Evolutionary conservation across 768 basidiomycete genomes (phyloP).

Genomic region (Saitozyma sp.): DNA sequence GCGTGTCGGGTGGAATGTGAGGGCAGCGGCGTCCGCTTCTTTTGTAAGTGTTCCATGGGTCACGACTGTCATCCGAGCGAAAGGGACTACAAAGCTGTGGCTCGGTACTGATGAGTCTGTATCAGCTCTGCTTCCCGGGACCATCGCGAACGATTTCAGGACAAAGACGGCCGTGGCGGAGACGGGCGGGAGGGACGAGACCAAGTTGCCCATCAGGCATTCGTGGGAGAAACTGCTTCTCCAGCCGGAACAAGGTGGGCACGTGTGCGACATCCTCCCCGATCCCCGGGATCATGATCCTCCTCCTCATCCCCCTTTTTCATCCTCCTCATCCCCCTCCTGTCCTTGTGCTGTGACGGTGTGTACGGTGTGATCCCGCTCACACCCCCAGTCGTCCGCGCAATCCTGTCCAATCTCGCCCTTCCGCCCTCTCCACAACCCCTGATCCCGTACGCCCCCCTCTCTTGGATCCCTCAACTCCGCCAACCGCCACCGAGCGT

Average conservation of each 20-base stretch:
- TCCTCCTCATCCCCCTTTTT: too few species aligned
- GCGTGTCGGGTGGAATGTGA: slow-evolving; percentile 44
- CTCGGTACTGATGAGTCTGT: slow-evolving; percentile 2
- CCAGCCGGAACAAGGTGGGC: slow-evolving; percentile 28
- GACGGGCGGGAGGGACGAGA: slow-evolving; percentile 42
- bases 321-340: too few species aligned
- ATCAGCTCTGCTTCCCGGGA: slow-evolving; percentile 46
- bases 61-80: not conserved
- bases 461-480: slow-evolving; percentile 26
- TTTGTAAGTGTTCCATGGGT: slow-evolving; percentile 30
- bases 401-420: slow-evolving; percentile 37
- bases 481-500: slow-evolving; percentile 26
- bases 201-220: slow-evolving; percentile 30
- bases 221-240: slow-evolving; percentile 34
- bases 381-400: slow-evolving; percentile 22
- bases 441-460: slow-evolving; percentile 39
- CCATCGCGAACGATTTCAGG: slow-evolving; percentile 50
- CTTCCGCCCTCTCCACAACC: slow-evolving; percentile 32
- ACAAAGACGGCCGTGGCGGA: slow-evolving; percentile 32
- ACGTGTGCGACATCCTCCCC: too few species aligned
- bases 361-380: not conserved
- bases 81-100: not conserved
- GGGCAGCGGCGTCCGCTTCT: slow-evolving; percentile 48
- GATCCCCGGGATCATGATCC: too few species aligned
- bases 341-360: not conserved